Base-by-base conservation (phyloP, 2,329 filamentous ascomycete genomes). In the Colletotrichum magnum region DNA sequence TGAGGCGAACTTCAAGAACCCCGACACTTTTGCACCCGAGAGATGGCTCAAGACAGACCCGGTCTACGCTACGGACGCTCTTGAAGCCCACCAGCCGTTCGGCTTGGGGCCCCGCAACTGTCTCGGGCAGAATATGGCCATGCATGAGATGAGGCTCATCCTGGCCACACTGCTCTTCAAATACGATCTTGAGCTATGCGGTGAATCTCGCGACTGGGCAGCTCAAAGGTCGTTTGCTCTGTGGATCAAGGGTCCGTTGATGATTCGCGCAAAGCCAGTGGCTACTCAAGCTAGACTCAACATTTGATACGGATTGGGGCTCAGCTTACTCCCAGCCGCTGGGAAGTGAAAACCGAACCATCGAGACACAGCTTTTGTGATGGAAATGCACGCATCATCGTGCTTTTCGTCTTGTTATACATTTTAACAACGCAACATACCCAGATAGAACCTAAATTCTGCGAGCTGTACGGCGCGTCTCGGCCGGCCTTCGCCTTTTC, bases 81-180 rank as follows among this genome's bases (percentile, higher is more conserved):
- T 73, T 6, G 80, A 82, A 63, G 86, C 87, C 0, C 89, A 82
- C 80, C 77, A 85, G 13, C 82, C 86, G 0, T 89, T 89, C 72
- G 84, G 85, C 39, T 79, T 84, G 50, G 87, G 87, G 0, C 83
- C 83, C 3, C 75, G 88, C 12, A 86, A 84, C 43, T 90, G 87
- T 68, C 82, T 90, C 36, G 88, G 87, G 0, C 84, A 88, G 76
- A 83, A 86, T 70, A 77, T 90, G 51, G 88, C 86, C 2, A 83
- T 87, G 78, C 80, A 86, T 26, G 87, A 89, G 75, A 77, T 86
- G n/a, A 83, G 84, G 63, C 78, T 86, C 28, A 82, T 86, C 6
- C 72, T 88, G 16, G 58, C 75, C 13, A 72, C 64, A 3, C 43
- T 62, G n/a, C 58, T 67, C 7, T 67, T 64, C 47, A 10, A 48